A percentile compares a stretch with the other conserved stretches of the same genome.
Evolutionary conservation across 1,139 yeast species (phyloP).

Genomic region (Protomyces inouyei): DNA sequence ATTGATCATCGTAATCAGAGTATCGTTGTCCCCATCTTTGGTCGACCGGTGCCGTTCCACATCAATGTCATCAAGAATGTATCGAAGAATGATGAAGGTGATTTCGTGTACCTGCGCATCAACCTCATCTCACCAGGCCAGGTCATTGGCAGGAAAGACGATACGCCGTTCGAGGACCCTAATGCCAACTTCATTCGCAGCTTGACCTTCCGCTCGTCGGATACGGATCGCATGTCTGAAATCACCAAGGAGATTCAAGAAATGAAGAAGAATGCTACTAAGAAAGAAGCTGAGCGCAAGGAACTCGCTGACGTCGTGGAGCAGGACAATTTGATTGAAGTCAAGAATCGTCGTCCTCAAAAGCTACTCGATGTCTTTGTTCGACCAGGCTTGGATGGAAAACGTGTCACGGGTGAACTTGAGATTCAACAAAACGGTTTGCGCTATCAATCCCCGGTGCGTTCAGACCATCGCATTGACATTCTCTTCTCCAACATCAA

Average conservation of each 20-base stretch:
- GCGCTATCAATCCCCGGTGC: conserved; percentile 74
- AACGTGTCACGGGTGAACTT: conserved; percentile 84
- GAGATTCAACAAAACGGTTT: conserved; percentile 95
- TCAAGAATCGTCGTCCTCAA: conserved; percentile 71
- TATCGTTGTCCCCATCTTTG: conserved; percentile 82
- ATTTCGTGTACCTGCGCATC: conserved; percentile 79
- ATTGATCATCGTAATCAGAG: conserved; percentile 87
- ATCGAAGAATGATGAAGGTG: conserved; percentile 94
- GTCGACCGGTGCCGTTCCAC: conserved; percentile 97
- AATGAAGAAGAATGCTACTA: conserved; percentile 83
- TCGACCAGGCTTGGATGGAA: conserved; percentile 94
- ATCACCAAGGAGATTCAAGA: conserved; percentile 87
- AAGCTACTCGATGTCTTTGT: conserved; percentile 83
- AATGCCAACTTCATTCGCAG: conserved; percentile 83
- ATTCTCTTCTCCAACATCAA: conserved; percentile 83
- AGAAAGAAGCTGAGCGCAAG: conserved; percentile 84
- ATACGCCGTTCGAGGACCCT: conserved; percentile 87
- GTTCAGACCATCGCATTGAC: conserved; percentile 82
- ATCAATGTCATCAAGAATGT: conserved; percentile 92
- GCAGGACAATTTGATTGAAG: conserved; percentile 81
- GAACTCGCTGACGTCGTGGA: conserved; percentile 92
- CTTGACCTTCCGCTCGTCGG: conserved; percentile 82
- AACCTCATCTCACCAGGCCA: conserved; percentile 93
- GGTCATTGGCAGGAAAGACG: conserved; percentile 61
- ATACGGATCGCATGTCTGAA: conserved; percentile 86